Conservation (phyloP, 202 grass and related monocot species). For the Schoenoplectus triqueter region DNA sequence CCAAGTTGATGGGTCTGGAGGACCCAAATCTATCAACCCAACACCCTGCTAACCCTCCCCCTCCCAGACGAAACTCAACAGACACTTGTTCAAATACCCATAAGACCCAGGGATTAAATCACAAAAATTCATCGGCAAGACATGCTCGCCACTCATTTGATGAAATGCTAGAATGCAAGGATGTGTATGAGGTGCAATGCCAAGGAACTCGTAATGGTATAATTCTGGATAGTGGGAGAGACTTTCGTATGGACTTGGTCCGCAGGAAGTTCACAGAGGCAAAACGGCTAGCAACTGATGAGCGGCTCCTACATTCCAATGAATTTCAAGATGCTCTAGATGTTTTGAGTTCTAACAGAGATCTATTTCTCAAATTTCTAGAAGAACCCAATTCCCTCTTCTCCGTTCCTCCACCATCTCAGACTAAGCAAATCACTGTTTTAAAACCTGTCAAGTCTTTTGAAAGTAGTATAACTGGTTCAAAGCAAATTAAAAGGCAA, state of each 20-base stretch:
- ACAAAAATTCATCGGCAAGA: slow-evolving; percentile 34
- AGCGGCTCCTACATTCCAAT: slow-evolving; percentile 47
- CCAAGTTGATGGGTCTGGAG: slow-evolving; percentile 91
- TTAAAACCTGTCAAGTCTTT: slow-evolving; percentile 64
- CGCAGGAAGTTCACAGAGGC: slow-evolving; percentile 50
- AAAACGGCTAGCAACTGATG: slow-evolving; percentile 43
- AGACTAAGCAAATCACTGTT: slow-evolving; percentile 67
- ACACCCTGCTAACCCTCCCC: slow-evolving; percentile 22
- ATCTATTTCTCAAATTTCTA: slow-evolving; percentile 61
- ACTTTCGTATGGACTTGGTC: slow-evolving; percentile 45
- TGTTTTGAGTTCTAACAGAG: slow-evolving; percentile 65
- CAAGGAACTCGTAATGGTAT: slow-evolving; percentile 28
- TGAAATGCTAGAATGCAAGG: slow-evolving; percentile 56
- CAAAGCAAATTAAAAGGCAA: slow-evolving; percentile 45
- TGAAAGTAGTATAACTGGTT: slow-evolving; percentile 38
- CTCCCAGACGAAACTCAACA: slow-evolving; percentile 47
- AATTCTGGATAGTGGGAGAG: slow-evolving; percentile 39
- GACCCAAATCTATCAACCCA: slow-evolving; percentile 51
- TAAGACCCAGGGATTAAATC: slow-evolving; percentile 37
- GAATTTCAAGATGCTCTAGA: slow-evolving; percentile 58
- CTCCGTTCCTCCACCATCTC: slow-evolving; percentile 41
- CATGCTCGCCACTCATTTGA: slow-evolving; percentile 39
- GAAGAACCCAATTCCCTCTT: slow-evolving; percentile 63
- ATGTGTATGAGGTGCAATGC: slow-evolving; percentile 58
- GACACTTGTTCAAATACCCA: slow-evolving; percentile 38